Evolutionary conservation across 768 basidiomycete species (phyloP), one percentile per base, ranked within the genome.

Genomic region (Amanita phalloides): DNA sequence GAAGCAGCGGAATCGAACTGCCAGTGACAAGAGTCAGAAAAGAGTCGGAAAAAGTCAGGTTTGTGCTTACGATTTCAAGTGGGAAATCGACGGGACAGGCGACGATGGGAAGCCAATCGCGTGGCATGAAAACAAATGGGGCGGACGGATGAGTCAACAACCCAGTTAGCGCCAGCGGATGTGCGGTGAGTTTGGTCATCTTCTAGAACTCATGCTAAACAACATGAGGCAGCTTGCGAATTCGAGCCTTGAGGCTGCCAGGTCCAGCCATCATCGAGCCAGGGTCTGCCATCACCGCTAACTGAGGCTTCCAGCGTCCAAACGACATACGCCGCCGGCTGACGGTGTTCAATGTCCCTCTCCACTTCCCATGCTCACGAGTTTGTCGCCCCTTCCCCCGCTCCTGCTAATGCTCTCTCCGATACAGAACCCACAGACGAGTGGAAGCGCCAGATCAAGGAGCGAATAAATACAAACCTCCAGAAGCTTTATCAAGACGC

Each of bases 1-100:
- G 75, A 77, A 30, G 86, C 64, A 0, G 86, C 88, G 1, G 64
- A 61, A 56, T 86, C 78, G 61, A 96, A 96, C 90, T 92, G 14
- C 17, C 17, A 17, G 17, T 17, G 45, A 6, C 7, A 14, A 6
- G 20, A 23, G 28, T 17, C 17, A 17, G 17, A 17, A 17, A 17
- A 17, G 1, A 0, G 17, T 17, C 17, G 17, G 17, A 0, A 17
- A 17, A 17, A 17, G 17, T 1, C 0, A 17, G 17, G 17, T 17
- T 17, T 17, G 17, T 17, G 17, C 17, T 17, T 41, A 50, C 49
- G 8, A 43, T 23, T 6, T 43, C 25, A 20, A 35, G 17, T 9
- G 41, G 20, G 20, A 50, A 50, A n/a, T 30, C 41, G 6, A 39
- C 28, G 4, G 17, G n/a, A 14, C 9, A 23, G 14, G 49, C 25